Percentiles rank a stretch among this genome's conserved stretches.
Evolutionary conservation across 148 eudicot species (phyloP).

Genomic region (Bassia scoparia): DNA sequence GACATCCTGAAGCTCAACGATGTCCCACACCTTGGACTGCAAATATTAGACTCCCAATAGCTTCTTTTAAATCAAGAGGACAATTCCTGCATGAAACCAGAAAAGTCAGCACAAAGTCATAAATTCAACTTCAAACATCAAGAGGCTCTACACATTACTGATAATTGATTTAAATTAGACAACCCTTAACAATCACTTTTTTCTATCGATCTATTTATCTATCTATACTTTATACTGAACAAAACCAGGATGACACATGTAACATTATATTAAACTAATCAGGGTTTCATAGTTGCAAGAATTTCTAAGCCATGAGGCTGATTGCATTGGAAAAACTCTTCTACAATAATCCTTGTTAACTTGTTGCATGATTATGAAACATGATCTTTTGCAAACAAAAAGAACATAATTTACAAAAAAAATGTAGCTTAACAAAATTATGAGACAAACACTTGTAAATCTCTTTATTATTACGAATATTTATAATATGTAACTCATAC

Average conservation of each 20-base stretch:
- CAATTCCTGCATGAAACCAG: slow-evolving; percentile 50
- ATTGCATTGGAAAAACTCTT: neutral
- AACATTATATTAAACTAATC: neutral
- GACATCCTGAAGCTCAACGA: slow-evolving; percentile 76
- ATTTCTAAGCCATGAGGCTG: neutral
- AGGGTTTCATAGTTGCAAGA: neutral
- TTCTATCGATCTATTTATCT: no score
- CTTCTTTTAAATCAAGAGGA: slow-evolving; percentile 94
- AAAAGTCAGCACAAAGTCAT: neutral
- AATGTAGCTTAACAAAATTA: neutral
- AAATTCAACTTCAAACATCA: neutral
- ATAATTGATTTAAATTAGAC: neutral
- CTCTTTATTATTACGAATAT: neutral
- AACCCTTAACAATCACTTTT: neutral
- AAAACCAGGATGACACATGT: no score
- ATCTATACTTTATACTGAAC: no score
- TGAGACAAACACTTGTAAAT: neutral
- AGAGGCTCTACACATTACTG: neutral
- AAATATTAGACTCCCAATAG: slow-evolving; percentile 76
- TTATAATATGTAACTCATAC: slow-evolving; percentile 41
- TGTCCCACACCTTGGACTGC: slow-evolving; percentile 96
- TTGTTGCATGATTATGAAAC: no score
- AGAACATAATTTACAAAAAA: neutral
- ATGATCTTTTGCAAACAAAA: neutral
- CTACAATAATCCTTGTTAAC: neutral